phyloP scores from a whole-genome alignment of 805 yeast genomes.

The Hanseniaspora nectarophila region DNA sequence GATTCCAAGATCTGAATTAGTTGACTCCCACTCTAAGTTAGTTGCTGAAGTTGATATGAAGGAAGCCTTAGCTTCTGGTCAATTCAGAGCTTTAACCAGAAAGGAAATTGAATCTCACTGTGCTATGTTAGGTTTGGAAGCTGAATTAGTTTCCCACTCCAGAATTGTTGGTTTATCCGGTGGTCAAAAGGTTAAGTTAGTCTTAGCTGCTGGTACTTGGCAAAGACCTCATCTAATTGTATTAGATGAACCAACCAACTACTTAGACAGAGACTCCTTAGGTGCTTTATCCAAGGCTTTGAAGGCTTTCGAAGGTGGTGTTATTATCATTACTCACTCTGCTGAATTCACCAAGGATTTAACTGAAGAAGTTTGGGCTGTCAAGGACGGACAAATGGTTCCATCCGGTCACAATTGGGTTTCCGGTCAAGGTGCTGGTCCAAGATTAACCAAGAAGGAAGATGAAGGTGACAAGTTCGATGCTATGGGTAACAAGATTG shows the following conservation, averaged over 20 bases:
- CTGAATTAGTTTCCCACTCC: conserved; percentile 98
- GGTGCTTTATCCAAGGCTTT: conserved; percentile 99
- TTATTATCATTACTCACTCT: conserved; percentile 98
- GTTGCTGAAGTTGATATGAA: conserved; percentile 99
- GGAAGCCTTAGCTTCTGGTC: conserved; percentile 99
- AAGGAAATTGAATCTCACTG: conserved; percentile 99
- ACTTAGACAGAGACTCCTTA: conserved; percentile 97
- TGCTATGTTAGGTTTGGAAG: conserved; percentile 94
- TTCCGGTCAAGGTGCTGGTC: conserved; percentile 99
- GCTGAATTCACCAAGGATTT: conserved; percentile 99
- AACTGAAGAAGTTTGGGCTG: conserved; percentile 99
- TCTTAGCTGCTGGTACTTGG: conserved; percentile 99
- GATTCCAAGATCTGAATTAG: conserved; percentile 98
- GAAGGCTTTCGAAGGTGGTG: conserved; percentile 99
- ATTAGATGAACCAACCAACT: conserved; percentile 99
- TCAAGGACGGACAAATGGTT: conserved; percentile 92
- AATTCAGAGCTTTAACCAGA: conserved; percentile 99
- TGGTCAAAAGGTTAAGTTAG: conserved; percentile 99
- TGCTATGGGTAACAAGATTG: conserved; percentile 99
- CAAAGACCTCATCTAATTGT: conserved; percentile 99
- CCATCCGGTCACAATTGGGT: conserved; percentile 99
- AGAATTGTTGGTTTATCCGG: conserved; percentile 99
- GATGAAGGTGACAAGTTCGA: conserved; percentile 96
- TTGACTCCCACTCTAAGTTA: conserved; percentile 95
- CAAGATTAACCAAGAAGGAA: conserved; percentile 95